Percentiles rank a stretch among this genome's conserved stretches.
Evolutionary conservation across 2,329 filamentous ascomycete species (phyloP).

Genomic region (Ophiostoma quercus): DNA sequence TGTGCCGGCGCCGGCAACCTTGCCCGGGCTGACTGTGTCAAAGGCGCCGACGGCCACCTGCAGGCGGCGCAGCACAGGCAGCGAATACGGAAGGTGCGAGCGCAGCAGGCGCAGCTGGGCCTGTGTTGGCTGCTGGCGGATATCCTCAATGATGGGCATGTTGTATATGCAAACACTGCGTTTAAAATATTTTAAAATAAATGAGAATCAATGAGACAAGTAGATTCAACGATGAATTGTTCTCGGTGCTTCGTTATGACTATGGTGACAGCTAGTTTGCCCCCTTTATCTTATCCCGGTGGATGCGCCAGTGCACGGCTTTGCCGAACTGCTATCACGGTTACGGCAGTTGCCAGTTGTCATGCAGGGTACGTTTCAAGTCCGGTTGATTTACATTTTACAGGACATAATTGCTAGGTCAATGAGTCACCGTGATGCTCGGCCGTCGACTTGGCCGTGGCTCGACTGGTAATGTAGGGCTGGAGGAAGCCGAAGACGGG

Average conservation of each 20-base stretch:
- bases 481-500: neutral
- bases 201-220: no score
- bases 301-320: neutral
- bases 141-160: slow-evolving; percentile 27
- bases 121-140: slow-evolving; percentile 26
- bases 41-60: slow-evolving; percentile 42
- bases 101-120: slow-evolving; percentile 45
- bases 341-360: neutral
- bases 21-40: slow-evolving; percentile 30
- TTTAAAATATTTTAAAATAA: no score
- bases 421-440: neutral
- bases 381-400: neutral
- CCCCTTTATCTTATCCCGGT: slow-evolving; percentile 4
- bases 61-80: slow-evolving; percentile 58
- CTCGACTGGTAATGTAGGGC: neutral
- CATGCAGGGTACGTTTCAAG: no score
- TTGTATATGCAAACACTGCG: no score
- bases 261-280: neutral
- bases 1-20: slow-evolving; percentile 38
- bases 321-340: neutral
- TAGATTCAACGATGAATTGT: no score
- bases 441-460: neutral
- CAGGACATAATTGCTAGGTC: neutral
- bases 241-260: neutral
- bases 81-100: slow-evolving; percentile 50